Base-by-base conservation (phyloP, 2,329 filamentous ascomycete genomes). In the Trichoderma asperellum region DNA sequence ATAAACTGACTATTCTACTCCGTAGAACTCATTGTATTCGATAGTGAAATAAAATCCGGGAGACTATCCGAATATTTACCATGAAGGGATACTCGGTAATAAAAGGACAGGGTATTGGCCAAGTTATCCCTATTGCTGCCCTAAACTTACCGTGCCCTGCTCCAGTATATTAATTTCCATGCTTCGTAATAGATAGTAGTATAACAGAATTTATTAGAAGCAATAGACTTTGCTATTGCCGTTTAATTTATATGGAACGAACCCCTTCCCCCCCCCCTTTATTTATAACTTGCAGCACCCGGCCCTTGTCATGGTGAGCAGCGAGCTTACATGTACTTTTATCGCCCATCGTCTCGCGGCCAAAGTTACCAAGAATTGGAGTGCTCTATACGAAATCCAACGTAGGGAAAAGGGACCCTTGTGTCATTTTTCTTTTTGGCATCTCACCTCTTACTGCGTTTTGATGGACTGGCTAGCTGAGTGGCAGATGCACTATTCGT, bases 201-300 rank as follows among this genome's bases (percentile, higher is more conserved):
- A 43, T n/a, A 43, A 18, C 5, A 43, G 6, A 24, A 24, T 3
- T 24, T 24, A 24, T 24, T 10, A 43, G 40, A n/a, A n/a, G 3
- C 35, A 5, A n/a, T 32, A 32, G 16, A 11, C n/a, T 49, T 47
- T 32, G 29, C 52, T 35, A 10, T 16, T n/a, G 16, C 12, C 7
- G 16, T 32, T 32, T 18, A 7, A 47, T 60, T 47, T 35, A 37
- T 59, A 24, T 24, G 24, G 47, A 10, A 53, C 47, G 47, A 63
- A 52, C 60, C 61, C n/a, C n/a, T n/a, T n/a, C n/a, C 61, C 61
- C 49, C 24, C 24, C 24, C 24, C 24, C 61, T 49, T 34, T 56
- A 64, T 56, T 56, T 5, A 32, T 55, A 21, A 32, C 14, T 56
- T 18, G 16, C 0, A 6, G 2, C 8, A 34, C 34, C 34, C n/a